Evolutionary conservation across 192 early-diverging fungal genomes (phyloP).

Genomic region (Allomyces macrogynus): DNA sequence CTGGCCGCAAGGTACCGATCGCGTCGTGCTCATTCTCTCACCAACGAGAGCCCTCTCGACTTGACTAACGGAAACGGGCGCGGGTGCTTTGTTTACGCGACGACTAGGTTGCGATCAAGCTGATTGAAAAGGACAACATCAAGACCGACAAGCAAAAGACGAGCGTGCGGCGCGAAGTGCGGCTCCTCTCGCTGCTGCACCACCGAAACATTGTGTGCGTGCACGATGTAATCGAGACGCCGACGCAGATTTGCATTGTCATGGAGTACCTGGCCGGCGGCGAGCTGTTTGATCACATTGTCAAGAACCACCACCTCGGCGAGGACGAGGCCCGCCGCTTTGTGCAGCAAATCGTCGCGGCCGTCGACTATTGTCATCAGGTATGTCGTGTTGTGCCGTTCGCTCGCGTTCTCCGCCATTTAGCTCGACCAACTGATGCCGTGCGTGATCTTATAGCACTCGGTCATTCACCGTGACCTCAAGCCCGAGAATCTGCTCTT

Average conservation of each 20-base stretch:
- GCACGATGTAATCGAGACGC: constrained; percentile 24
- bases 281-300: constrained; percentile 36
- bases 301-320: constrained; percentile 18
- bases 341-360: constrained; percentile 29
- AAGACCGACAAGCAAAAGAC: constrained; percentile 28
- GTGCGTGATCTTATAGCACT: constrained; percentile 15
- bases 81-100: neutral
- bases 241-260: constrained; percentile 29
- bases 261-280: constrained; percentile 37
- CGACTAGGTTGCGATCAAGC: constrained; percentile 33
- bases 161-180: constrained; percentile 24
- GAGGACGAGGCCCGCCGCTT: constrained; percentile 25
- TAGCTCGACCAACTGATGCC: neutral
- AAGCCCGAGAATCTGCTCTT: constrained; percentile 42
- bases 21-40: no score
- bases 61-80: no score
- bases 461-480: constrained; percentile 36
- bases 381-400: constrained; percentile 9
- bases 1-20: constrained; percentile 17
- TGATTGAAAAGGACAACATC: constrained; percentile 30
- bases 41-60: no score
- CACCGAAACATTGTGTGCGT: constrained; percentile 35
- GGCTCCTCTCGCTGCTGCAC: constrained; percentile 20
- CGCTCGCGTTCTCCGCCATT: no score
- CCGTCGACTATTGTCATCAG: constrained; percentile 27